Base-by-base conservation (phyloP, 768 basidiomycete species). In the Suillus lakei region DNA sequence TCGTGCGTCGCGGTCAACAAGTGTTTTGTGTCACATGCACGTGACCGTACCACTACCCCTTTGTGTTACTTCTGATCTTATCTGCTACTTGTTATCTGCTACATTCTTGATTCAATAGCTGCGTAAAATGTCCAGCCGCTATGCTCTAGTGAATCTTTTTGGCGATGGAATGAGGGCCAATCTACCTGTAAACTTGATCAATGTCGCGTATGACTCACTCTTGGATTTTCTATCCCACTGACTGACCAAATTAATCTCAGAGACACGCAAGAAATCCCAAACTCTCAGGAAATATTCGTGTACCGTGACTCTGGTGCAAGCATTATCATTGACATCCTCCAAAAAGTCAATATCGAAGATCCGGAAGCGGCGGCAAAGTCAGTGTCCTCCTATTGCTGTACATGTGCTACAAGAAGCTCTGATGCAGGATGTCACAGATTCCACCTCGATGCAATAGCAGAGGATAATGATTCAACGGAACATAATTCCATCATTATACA, bases 211-310 rank as follows among this genome's bases (percentile, higher is more conserved):
- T 67, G 58, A 6, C 38, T 28, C 58, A 41, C 38, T 30, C 26
- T 30, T 21, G 18, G 41, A 41, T 13, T 3, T 21, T 21, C 9
- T 59, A 23, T 44, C 46, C 36, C 62, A 54, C 30, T 36, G 62
- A 32, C 32, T 64, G 43, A 63, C 53, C 34, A 65, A 51, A 21
- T 51, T 28, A 3, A 34, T 64, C 36, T 38, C 72, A 91, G 90
- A 65, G 79, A 83, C 59, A 65, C 89, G 7, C 93, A 97, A 62
- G 93, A 98, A 78, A 83, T 99, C 15, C 96, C 98, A 16, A 92
- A 99, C 74, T 95, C 88, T 5, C 97, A 99, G 77, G 98, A 99
- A 74, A 97, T 98, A 48, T 91, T 95, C 78, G 75, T 98, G 63
- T 90, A 89, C 62, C 85, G 86, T 7, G 77, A 86, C 56, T 91